Conservation (phyloP, 352 stramenopile genomes). For the Albugo laibachii region DNA sequence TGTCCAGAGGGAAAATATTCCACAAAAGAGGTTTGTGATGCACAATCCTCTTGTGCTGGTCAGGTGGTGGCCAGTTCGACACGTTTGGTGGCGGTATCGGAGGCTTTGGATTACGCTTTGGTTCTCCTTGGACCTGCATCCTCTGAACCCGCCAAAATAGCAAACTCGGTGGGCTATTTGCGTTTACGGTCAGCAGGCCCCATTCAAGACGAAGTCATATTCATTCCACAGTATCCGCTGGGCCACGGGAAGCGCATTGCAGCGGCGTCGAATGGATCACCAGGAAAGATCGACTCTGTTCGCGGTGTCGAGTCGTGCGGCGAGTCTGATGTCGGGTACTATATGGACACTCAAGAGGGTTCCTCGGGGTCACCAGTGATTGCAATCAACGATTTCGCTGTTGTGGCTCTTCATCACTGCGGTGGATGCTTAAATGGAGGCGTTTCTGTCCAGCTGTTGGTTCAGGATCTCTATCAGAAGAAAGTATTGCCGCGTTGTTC, state of each 20-base stretch:
- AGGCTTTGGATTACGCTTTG: conserved; percentile 19
- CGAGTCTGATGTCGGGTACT: conserved; percentile 33
- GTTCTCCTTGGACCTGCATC: conserved; percentile 16
- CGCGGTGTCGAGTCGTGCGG: conserved; percentile 18
- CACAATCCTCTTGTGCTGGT: conserved; percentile 23
- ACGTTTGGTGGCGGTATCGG: conserved; percentile 18
- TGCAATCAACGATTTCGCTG: conserved; percentile 21
- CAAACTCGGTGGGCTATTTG: conserved; percentile 14
- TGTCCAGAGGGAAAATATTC: conserved; percentile 9
- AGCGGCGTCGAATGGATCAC: conserved; percentile 8
- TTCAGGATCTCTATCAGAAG: too few relatives aligned
- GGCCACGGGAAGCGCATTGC: conserved; percentile 20
- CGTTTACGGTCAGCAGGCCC: conserved; percentile 15
- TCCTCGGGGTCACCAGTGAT: conserved; percentile 52
- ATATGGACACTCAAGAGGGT: conserved; percentile 50
- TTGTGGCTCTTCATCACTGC: conserved; percentile 63
- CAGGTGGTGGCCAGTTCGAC: conserved; percentile 14
- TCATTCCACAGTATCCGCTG: conserved; percentile 21
- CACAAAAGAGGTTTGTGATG: conserved; percentile 7
- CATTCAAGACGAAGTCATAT: conserved; percentile 16
- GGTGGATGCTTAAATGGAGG: conserved; percentile 43
- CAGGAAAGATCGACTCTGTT: conserved; percentile 14
- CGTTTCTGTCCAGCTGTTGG: background rate
- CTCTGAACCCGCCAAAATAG: conserved; percentile 11
- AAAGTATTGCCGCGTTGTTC: too few relatives aligned